Evolutionary conservation across 306 rosid species (phyloP), one percentile per base, ranked within the genome.

Genomic region (Lupinus albus): DNA sequence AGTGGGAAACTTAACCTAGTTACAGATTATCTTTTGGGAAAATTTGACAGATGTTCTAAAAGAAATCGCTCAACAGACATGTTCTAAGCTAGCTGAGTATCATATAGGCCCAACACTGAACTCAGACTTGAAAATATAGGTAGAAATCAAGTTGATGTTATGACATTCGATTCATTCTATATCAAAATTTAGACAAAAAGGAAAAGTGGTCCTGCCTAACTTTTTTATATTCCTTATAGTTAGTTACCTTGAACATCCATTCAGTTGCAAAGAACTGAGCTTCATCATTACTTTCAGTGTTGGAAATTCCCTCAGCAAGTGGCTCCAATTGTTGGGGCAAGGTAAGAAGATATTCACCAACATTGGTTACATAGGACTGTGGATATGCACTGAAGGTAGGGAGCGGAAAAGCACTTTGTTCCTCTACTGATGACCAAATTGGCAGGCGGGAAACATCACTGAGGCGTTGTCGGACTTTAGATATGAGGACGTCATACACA

Each of bases 261-360:
- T 94, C 99, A 49, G 99, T 89, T 44, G 99, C 99, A 53, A 94
- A 94, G 82, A 94, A 88, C 84, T 90, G 99, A 5, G 97, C 96
- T 70, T 94, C 97, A 18, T 94, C 99, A 52, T 79, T 94, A 4
- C 4, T 78, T 76, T 93, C 95, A 20, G 79, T 83, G 82, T 65
- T 86, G 15, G 97, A 88, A 71, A 94, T 86, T 68, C 97, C 99
- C 79, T 94, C 99, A 18, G 95, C 95, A 71, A 94, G 99, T 7
- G 99, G 99, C 82, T 94, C 99, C 84, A 94, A 72, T 74, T 94
- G 99, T 72, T 94, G 99, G 52, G 99, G 99, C 81, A 94, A 52
- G 32, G 99, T 90, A 42, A 94, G 95, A 78, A 94, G 96, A 77
- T 94, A 94, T 81, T 94, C 99, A 61, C 96, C 97, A 53, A 94